Evolutionary conservation across 2,329 filamentous ascomycete genomes (phyloP).

Genomic region (Knoxdaviesia proteae): DNA sequence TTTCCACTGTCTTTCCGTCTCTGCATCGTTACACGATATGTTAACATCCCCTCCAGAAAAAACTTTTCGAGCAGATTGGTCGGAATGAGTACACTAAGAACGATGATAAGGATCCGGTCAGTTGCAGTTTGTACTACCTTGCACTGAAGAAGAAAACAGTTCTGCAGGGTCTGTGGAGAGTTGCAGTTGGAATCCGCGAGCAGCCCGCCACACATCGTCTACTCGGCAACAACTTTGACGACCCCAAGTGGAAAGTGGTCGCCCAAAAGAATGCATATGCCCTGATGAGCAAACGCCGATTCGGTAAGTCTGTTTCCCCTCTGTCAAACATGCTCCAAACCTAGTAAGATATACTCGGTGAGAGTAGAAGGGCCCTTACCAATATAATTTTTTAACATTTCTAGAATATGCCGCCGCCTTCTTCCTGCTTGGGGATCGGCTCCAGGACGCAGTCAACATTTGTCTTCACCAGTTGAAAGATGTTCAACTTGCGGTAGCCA

Average conservation of each 20-base stretch:
- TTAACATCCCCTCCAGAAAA: conserved; percentile 8
- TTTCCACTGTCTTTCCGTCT: conserved; percentile 1
- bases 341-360: not conserved
- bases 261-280: conserved; percentile 95
- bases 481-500: conserved; percentile 70
- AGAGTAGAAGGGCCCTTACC: not conserved
- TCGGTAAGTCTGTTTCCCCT: conserved; percentile 30
- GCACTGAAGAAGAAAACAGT: conserved; percentile 81
- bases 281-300: conserved; percentile 71
- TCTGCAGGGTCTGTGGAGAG: conserved; percentile 80
- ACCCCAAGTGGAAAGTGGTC: conserved; percentile 69
- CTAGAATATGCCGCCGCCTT: conserved; percentile 85
- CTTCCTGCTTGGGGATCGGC: conserved; percentile 72
- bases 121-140: conserved; percentile 81
- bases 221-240: conserved; percentile 75
- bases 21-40: not conserved
- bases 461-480: conserved; percentile 77
- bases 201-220: conserved; percentile 62
- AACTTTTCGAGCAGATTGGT: conserved; percentile 60
- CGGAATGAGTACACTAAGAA: conserved; percentile 82
- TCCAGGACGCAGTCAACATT: conserved; percentile 70
- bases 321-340: not conserved
- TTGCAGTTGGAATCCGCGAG: conserved; percentile 76
- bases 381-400: not conserved
- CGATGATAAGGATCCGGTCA: conserved; percentile 72